Conservation (phyloP, 176 grass and related monocot genomes). For the Themeda triandra region DNA sequence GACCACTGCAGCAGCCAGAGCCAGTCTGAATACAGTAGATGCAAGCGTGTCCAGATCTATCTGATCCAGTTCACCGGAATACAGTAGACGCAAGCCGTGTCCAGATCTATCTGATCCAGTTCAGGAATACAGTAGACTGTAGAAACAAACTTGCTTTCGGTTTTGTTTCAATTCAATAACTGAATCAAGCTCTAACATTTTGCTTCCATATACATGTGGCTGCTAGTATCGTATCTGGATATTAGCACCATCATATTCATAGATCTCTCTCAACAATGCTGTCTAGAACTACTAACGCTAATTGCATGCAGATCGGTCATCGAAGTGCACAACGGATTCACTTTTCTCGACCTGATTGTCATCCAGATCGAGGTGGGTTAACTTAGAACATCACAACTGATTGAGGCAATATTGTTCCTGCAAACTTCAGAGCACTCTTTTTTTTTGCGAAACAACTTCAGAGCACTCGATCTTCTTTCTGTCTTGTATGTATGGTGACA, state of each 20-base stretch:
- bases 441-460: too few relatives aligned
- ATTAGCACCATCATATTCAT: not conserved
- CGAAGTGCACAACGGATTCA: constrained; percentile 88
- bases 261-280: not conserved
- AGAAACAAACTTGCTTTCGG: not conserved
- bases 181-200: not conserved
- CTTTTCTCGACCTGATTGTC: constrained; percentile 93
- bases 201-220: not conserved
- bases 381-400: not conserved
- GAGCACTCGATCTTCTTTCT: not conserved
- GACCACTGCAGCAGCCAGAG: too few relatives aligned
- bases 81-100: too few relatives aligned
- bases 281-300: not conserved
- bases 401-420: not conserved
- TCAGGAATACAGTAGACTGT: not conserved
- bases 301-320: constrained; percentile 68
- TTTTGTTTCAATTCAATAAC: not conserved
- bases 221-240: not conserved
- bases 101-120: not conserved
- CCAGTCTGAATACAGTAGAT: too few relatives aligned
- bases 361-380: constrained; percentile 78
- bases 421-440: not conserved
- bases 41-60: too few relatives aligned
- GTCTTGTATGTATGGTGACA: not conserved
- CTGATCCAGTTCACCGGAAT: too few relatives aligned